Base-by-base conservation (phyloP, 2,329 filamentous ascomycete genomes). In the Sclerotinia borealis region DNA sequence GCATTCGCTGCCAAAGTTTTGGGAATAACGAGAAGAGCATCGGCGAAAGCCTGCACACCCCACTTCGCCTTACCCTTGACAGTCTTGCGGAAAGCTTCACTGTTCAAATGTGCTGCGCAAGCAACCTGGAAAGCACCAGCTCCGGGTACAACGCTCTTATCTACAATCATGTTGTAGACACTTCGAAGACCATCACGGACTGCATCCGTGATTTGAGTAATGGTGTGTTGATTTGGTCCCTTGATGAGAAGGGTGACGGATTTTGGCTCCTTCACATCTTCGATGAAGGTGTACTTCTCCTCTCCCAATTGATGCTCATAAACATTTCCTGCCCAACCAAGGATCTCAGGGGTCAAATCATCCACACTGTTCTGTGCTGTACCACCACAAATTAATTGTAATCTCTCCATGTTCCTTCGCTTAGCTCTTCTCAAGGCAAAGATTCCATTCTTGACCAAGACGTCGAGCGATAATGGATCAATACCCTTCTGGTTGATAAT, bases 121-220 rank as follows among this genome's bases (percentile, higher is more conserved):
- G 95, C 93, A 51, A 99, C 88, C 78, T 99, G 95, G 86, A 96
- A 99, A 56, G 95, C 91, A 72, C 95, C 95, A 64, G 87, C 95
- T 64, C 95, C 95, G 1, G 95, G 95, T 31, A 99, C 92, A 25
- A 99, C 95, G 70, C 90, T 93, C 78, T 89, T 87, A 76, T 99
- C 95, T n/a, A 98, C 93, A 76, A 99, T 98, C 83, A 96, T 96
- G 82, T 99, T 99, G 85, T 97, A 98, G 56, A 98, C 95, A 75
- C 92, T 96, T 74, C 95, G 87, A 70, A 99, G 83, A 67, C 95
- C 95, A 75, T 99, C 95, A 61, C 95, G 87, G 50, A 98, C 95
- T 3, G 95, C 95, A 75, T 99, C 95, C 69, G 92, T 96, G 74
- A 99, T 92, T 78, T 99, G 95, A 17, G 90, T 87, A 72, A 99